Base-by-base conservation (phyloP, 768 basidiomycete species). In the Galerina marginata region DNA sequence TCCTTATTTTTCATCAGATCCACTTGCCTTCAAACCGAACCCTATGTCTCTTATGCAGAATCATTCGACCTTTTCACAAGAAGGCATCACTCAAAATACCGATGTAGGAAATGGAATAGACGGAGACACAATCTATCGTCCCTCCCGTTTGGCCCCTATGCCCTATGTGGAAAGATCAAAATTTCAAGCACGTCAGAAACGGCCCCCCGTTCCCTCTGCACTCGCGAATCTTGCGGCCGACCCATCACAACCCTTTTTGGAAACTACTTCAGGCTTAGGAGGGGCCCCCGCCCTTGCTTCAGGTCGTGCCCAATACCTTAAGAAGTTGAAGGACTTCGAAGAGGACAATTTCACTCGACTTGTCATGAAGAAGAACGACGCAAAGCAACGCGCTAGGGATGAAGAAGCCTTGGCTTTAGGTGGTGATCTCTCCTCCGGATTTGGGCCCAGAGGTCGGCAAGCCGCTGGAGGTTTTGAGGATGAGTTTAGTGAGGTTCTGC, bases 291-390 rank as follows among this genome's bases (percentile, higher is more conserved):
- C 86, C 3, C 72, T 88, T 11, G 72, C 78, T 9, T 86, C 88
- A 20, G 83, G 83, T 25, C 90, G 95, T 20, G 92, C 92, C 9
- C 84, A 87, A 15, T 90, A 95, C 68, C 81, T 98, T 56, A 84
- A 87, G 65, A 84, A 87, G 6, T 85, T 97, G 75, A 86, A 85
- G 52, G 89, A 93, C 62, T 99, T 93, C 72, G 96, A 99, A 77
- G 95, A 96, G 72, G 93, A 93, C 47, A 95, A 96, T 74, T 93
- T 98, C 76, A 92, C 91, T 39, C 88, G 96, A 46, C 68, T 98
- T 54, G 81, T 96, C 60, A 89, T 95, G 86, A 92, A 89, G 71
- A 98, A 98, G 81, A 88, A 87, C 68, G 95, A 96, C 46, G 83
- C 85, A 14, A 85, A 81, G 65, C 80, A 88, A 46, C 82, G 96